Evolutionary conservation across 139 green algal genomes (phyloP).

Genomic region (Microglena sp.): DNA sequence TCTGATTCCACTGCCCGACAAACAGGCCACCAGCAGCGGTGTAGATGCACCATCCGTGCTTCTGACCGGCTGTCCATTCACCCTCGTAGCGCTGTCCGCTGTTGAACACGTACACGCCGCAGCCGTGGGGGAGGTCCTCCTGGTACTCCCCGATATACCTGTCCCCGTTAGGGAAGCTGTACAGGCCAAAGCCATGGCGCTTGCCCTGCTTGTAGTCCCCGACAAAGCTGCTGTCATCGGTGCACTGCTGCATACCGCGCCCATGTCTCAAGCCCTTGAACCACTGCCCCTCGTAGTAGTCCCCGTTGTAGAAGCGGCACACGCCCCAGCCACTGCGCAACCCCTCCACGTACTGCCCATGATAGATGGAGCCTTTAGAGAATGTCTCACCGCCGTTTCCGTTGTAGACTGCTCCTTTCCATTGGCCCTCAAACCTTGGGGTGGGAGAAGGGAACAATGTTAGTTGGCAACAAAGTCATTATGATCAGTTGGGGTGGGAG

Average conservation of each 20-base stretch:
- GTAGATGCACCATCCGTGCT: conserved; percentile 62
- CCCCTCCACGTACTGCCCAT: conserved; percentile 29
- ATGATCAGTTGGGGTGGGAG: too few species aligned
- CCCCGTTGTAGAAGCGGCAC: conserved; percentile 60
- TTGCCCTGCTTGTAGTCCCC: conserved; percentile 54
- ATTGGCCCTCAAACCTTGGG: conserved; percentile 40
- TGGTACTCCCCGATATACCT: conserved; percentile 33
- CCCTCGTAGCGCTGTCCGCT: conserved; percentile 58
- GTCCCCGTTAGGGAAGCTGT: conserved; percentile 61
- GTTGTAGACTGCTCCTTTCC: conserved; percentile 44
- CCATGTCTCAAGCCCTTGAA: conserved; percentile 43
- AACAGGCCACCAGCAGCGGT: conserved; percentile 22
- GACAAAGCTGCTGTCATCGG: conserved; percentile 58
- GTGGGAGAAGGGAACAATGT: too few species aligned
- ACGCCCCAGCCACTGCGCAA: conserved; percentile 50
- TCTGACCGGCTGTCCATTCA: conserved; percentile 53
- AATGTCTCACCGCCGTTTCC: conserved; percentile 55
- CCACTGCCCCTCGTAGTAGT: conserved; percentile 61
- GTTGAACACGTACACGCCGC: conserved; percentile 56
- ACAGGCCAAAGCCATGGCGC: conserved; percentile 54
- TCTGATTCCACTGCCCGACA: conserved; percentile 9
- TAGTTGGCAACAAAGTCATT: too few species aligned
- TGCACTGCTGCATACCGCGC: conserved; percentile 62
- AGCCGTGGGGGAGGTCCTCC: conserved; percentile 44
- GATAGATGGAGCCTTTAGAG: conserved; percentile 49